These are phyloP conservation scores for Nicotiana attenuata DNA, from an alignment of 257 asterid genomes.

Conservation along the genomic window DNA sequence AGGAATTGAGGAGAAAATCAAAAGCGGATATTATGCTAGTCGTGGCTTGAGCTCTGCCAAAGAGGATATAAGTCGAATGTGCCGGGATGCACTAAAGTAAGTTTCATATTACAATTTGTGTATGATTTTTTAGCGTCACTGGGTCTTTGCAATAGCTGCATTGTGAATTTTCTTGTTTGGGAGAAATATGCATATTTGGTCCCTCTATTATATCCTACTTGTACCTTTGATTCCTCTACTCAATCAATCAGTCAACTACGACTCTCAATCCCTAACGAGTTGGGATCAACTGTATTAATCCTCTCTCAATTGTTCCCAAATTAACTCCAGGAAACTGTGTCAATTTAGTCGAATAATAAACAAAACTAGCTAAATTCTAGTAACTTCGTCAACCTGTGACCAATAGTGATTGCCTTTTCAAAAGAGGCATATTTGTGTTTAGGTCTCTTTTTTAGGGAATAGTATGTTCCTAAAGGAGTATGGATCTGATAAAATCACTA, in stretches of 20 bases:
- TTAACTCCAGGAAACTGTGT: not conserved
- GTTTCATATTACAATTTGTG: slow-evolving; percentile 20
- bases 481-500: not conserved
- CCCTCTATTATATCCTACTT: not conserved
- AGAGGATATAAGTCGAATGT: slow-evolving; percentile 88
- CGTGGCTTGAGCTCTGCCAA: slow-evolving; percentile 83
- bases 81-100: slow-evolving; percentile 91
- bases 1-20: slow-evolving; percentile 70
- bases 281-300: not conserved
- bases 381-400: not conserved
- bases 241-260: not conserved
- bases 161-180: slow-evolving; percentile 7
- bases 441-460: not conserved
- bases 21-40: slow-evolving; percentile 70
- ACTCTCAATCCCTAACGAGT: not conserved
- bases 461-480: not conserved
- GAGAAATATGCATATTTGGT: not conserved
- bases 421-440: not conserved
- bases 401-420: not conserved
- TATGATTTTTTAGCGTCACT: not conserved
- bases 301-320: not conserved
- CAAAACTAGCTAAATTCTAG: not conserved
- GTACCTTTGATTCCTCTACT: not conserved
- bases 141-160: not conserved
- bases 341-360: not conserved